phyloP scores from a whole-genome alignment of 2,329 filamentous ascomycete genomes.

The Alternaria atra region DNA sequence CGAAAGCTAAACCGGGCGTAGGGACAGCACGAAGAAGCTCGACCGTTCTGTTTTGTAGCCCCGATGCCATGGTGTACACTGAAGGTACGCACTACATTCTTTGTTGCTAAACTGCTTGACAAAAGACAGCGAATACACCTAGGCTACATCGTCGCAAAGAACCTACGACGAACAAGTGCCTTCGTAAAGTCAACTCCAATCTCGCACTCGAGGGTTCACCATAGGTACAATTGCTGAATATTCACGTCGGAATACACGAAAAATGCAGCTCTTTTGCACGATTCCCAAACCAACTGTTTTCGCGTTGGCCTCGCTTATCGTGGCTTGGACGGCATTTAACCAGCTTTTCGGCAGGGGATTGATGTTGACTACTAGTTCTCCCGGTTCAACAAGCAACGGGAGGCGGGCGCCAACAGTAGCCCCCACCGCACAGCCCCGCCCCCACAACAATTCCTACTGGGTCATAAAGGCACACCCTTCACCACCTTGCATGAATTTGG shows the following conservation, averaged over 20 bases:
- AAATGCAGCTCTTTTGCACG: neutral
- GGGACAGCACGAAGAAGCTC: neutral
- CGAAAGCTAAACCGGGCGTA: neutral
- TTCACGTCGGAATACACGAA: neutral
- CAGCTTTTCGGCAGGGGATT: neutral
- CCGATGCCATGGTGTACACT: neutral
- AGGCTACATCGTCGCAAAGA: too few species aligned
- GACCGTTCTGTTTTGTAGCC: neutral
- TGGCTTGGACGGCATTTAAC: neutral
- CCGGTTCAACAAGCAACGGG: neutral
- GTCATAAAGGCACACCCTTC: neutral
- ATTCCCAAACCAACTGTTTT: neutral
- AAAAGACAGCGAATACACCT: too few species aligned
- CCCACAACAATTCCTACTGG: neutral
- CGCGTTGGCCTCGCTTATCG: neutral
- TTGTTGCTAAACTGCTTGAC: too few species aligned
- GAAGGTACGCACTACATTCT: too few species aligned
- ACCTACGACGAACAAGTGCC: neutral
- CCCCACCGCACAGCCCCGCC: conserved; percentile 1
- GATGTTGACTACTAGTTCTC: neutral
- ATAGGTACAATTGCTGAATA: neutral
- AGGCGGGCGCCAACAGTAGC: neutral
- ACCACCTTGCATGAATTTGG: neutral
- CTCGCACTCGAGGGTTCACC: neutral
- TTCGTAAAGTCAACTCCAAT: neutral